Conservation (phyloP, 441 rosid genomes). For the Geranium incanum region DNA sequence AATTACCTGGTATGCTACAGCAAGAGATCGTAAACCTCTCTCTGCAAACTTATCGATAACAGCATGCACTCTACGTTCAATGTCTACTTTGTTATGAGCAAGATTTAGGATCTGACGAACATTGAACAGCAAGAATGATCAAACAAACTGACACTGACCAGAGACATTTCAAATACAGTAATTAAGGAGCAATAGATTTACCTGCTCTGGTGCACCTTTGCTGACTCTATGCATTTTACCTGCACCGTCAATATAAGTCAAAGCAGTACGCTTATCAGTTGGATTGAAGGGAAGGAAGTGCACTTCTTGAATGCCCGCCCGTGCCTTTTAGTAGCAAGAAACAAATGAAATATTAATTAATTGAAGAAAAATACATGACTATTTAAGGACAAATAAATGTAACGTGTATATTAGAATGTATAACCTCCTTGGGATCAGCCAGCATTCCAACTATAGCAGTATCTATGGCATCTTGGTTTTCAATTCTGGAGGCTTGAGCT, state of each 20-base stretch:
- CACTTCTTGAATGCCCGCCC: constrained; percentile 28
- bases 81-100: constrained; percentile 26
- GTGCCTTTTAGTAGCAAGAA: not conserved
- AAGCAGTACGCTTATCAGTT: constrained; percentile 51
- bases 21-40: constrained; percentile 65
- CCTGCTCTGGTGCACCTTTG: constrained; percentile 67
- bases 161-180: not conserved
- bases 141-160: not conserved
- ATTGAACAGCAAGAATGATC: not conserved
- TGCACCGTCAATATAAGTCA: constrained; percentile 36
- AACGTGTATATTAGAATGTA: not conserved
- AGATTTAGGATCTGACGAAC: not conserved
- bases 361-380: too few relatives aligned
- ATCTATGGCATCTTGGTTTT: constrained; percentile 50
- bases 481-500: constrained; percentile 47
- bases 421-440: constrained; percentile 47
- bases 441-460: constrained; percentile 43
- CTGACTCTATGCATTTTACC: constrained; percentile 57
- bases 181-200: not conserved
- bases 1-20: constrained; percentile 36
- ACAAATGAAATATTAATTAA: constrained; percentile 15
- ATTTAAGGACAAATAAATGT: not conserved
- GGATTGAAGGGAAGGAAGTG: constrained; percentile 65
- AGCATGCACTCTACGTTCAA: constrained; percentile 41
- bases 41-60: constrained; percentile 61